A percentile compares a stretch with the other conserved stretches of the same genome.
Evolutionary conservation across 2,329 filamentous ascomycete species (phyloP).

Genomic region (Pestalotiopsis sp.): DNA sequence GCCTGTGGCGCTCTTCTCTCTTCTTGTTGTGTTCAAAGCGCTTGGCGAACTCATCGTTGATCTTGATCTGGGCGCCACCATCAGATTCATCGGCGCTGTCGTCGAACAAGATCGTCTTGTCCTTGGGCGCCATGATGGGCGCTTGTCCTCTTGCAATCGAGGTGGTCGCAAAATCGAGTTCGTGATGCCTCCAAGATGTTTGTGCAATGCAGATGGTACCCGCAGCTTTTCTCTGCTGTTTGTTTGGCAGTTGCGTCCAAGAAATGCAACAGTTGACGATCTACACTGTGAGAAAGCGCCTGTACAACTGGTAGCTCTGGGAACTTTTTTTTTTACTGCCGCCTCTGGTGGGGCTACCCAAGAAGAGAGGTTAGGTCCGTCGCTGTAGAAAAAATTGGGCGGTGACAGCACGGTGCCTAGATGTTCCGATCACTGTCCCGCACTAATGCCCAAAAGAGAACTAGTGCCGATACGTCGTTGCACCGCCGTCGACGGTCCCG

Average conservation of each 20-base stretch:
- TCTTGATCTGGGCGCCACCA: conserved; percentile 62
- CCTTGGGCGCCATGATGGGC: conserved; percentile 32
- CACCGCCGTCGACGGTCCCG: not conserved
- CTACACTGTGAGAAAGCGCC: not conserved
- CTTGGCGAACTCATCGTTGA: conserved; percentile 88
- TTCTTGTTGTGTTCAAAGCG: conserved; percentile 98
- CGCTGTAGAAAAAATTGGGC: conserved; percentile 6
- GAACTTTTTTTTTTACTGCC: conserved; percentile 16
- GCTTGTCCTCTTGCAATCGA: not conserved
- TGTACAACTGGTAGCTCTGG: not conserved
- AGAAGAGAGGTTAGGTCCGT: not conserved
- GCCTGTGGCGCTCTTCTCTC: conserved; percentile 78
- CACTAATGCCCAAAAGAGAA: not conserved
- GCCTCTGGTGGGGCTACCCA: conserved; percentile 7
- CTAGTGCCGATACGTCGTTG: not conserved
- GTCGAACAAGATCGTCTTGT: conserved; percentile 53
- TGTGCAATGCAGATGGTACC: not conserved
- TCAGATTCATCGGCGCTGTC: conserved; percentile 55
- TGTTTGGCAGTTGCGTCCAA: not conserved
- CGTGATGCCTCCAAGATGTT: not conserved
- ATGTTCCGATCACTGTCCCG: conserved; percentile 12
- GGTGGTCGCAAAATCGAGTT: not conserved
- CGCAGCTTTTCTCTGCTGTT: not conserved
- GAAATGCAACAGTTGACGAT: not conserved
- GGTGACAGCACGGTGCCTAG: conserved; percentile 13